Conservation (phyloP, 2,329 filamentous ascomycete genomes). For the Albifimbria verrucaria region DNA sequence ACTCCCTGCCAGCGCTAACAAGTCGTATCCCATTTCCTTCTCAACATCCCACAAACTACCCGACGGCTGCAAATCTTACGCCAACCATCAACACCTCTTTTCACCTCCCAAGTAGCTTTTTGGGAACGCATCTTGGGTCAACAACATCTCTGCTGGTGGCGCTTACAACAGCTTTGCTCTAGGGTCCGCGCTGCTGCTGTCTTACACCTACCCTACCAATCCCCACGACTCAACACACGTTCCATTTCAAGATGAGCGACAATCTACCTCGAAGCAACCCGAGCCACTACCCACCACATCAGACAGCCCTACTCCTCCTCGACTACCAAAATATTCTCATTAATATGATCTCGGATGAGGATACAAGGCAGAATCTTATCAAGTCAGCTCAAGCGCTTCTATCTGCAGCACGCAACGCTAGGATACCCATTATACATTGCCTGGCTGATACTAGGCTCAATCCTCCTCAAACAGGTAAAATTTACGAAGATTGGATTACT, state of each 20-base stretch:
- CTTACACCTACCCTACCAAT: not conserved
- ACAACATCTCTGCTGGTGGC: not conserved
- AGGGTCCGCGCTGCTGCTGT: not conserved
- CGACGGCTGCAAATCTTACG: not conserved
- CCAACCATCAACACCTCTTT: not conserved
- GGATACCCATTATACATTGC: conserved; percentile 8
- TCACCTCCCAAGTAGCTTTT: not conserved
- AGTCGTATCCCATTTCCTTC: not conserved
- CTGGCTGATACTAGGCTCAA: conserved; percentile 5
- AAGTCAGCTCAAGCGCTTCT: conserved; percentile 4
- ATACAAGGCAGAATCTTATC: conserved; percentile 4
- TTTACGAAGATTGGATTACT: conserved; percentile 6
- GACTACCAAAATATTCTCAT: conserved; percentile 11
- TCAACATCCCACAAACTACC: not conserved
- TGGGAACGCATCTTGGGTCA: not conserved
- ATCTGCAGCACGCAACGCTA: conserved; percentile 6
- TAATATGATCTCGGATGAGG: conserved; percentile 7
- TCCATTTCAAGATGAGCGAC: not conserved
- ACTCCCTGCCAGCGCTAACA: not conserved
- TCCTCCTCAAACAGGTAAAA: conserved; percentile 6
- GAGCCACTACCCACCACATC: conserved; percentile 3
- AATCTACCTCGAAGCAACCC: not conserved
- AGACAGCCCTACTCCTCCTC: conserved; percentile 10
- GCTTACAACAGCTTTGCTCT: not conserved
- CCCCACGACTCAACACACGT: not conserved